A percentile compares a stretch with the other conserved stretches of the same genome.
Conservation (phyloP, 306 rosid species). For the Quercus variabilis region DNA sequence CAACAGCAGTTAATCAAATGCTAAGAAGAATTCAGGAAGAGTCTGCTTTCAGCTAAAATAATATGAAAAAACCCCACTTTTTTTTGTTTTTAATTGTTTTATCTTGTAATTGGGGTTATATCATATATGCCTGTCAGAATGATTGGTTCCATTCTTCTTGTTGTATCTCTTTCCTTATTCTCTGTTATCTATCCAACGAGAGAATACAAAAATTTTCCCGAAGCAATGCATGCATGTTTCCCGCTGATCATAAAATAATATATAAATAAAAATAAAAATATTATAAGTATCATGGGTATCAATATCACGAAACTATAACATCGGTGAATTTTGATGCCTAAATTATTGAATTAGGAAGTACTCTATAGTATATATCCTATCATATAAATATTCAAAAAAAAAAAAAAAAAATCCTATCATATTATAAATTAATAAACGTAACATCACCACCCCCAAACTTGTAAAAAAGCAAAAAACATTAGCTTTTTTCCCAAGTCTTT, state of each 20-base stretch:
- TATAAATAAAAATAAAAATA: neutral
- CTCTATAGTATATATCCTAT: too few relatives aligned
- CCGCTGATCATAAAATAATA: neutral
- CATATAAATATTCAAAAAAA: too few relatives aligned
- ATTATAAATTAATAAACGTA: too few relatives aligned
- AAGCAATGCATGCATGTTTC: neutral
- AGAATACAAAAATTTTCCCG: neutral
- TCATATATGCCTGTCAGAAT: neutral
- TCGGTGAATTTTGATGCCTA: neutral
- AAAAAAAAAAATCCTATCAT: too few relatives aligned
- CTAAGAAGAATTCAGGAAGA: constrained; percentile 50
- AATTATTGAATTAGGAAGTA: neutral
- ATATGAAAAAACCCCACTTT: neutral
- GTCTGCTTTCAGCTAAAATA: constrained; percentile 39
- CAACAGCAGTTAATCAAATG: constrained; percentile 77
- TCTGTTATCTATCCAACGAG: neutral
- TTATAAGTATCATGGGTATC: neutral
- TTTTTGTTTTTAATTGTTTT: neutral
- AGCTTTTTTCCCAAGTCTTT: too few relatives aligned
- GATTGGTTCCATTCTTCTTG: neutral
- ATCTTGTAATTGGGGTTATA: neutral
- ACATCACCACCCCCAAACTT: too few relatives aligned
- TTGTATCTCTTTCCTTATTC: neutral
- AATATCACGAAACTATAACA: neutral
- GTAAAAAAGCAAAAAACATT: too few relatives aligned